Conservation (phyloP, 225 moss, liverwort and hornwort species). For the Thuidium tamariscinum region DNA sequence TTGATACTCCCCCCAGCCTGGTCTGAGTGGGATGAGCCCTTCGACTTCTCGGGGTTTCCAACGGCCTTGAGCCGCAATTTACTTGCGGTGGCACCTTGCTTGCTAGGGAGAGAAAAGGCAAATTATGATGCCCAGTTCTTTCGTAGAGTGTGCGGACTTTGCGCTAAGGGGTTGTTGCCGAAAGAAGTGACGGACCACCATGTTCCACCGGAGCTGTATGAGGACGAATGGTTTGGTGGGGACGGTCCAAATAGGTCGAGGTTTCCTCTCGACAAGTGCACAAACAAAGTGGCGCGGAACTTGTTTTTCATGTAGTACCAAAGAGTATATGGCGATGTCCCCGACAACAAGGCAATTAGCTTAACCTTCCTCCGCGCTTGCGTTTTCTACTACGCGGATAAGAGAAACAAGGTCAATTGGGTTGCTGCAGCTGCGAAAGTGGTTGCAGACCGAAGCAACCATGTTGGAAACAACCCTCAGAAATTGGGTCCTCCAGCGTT, state of each 20-base stretch:
- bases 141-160: no score
- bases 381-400: no score
- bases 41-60: neutral
- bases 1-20: no score
- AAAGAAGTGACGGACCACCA: no score
- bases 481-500: neutral
- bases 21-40: neutral
- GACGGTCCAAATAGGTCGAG: no score
- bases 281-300: accelerated
- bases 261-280: no score
- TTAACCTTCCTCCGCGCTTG: neutral
- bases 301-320: neutral
- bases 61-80: accelerated
- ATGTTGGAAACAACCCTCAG: neutral
- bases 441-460: neutral
- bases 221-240: no score
- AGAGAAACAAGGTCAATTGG: neutral
- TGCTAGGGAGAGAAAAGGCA: no score
- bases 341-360: neutral
- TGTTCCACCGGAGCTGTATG: no score
- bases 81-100: neutral
- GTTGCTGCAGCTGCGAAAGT: neutral
- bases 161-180: accelerated
- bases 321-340: neutral
- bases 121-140: no score